A percentile compares a stretch with the other conserved stretches of the same genome.
These are phyloP conservation scores for Aspergillus brasiliensis DNA, from an alignment of 2,329 filamentous ascomycete genomes.

Conservation along the genomic window DNA sequence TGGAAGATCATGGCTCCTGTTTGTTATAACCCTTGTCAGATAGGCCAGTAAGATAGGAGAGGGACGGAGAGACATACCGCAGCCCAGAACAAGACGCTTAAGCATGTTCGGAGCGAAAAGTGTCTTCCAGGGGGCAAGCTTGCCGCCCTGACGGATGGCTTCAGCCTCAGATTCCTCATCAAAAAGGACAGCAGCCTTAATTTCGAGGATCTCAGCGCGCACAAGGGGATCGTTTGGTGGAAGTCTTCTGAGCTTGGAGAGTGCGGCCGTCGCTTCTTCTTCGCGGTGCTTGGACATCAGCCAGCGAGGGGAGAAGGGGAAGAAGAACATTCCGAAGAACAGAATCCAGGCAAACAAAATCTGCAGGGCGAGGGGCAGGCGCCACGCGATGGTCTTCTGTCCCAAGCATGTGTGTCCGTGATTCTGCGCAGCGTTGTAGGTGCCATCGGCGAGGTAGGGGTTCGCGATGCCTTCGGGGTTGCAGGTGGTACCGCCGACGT, in stretches of 20 bases:
- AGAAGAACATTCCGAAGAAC: constrained; percentile 73
- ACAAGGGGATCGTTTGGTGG: constrained; percentile 67
- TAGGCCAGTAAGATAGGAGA: neutral
- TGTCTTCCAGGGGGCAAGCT: constrained; percentile 29
- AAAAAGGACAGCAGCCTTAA: constrained; percentile 76
- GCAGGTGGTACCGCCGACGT: constrained; percentile 60
- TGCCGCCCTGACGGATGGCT: constrained; percentile 27
- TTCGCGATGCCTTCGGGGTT: constrained; percentile 14
- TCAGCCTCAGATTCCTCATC: constrained; percentile 71
- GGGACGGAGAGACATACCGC: constrained; percentile 16
- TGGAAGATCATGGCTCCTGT: constrained; percentile 40
- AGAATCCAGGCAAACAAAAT: constrained; percentile 68
- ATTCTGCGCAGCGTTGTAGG: constrained; percentile 9
- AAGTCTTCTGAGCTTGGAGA: constrained; percentile 66
- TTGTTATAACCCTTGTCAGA: constrained; percentile 43
- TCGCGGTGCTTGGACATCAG: constrained; percentile 71
- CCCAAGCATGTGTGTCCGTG: constrained; percentile 11
- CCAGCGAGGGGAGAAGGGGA: constrained; percentile 79
- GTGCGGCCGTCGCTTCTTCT: constrained; percentile 63
- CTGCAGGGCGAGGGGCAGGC: constrained; percentile 52
- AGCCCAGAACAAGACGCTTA: constrained; percentile 29
- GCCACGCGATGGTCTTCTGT: constrained; percentile 62
- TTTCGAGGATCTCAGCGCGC: constrained; percentile 77
- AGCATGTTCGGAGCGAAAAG: constrained; percentile 32
- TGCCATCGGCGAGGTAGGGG: constrained; percentile 11